Conservation (phyloP, 2,329 filamentous ascomycete genomes). For the Trichophyton rubrum region DNA sequence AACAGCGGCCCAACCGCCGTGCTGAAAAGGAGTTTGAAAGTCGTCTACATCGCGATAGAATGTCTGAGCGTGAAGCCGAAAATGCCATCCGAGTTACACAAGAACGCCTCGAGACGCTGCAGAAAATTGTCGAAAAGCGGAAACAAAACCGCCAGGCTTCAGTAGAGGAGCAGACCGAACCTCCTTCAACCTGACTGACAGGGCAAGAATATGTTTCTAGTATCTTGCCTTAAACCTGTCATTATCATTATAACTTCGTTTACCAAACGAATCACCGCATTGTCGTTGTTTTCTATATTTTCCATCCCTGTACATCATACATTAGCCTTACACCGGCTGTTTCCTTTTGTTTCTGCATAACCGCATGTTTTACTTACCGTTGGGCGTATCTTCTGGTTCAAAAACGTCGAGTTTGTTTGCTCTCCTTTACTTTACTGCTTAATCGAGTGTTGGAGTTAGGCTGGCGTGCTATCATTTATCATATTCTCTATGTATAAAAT, state of each 20-base stretch:
- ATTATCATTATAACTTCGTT: not conserved
- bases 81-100: conserved; percentile 79
- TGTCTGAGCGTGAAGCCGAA: conserved; percentile 61
- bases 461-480: not conserved
- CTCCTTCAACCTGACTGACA: not conserved
- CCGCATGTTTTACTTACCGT: not conserved
- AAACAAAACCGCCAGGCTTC: conserved; percentile 19
- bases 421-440: not conserved
- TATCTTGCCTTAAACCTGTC: not conserved
- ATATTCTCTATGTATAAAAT: not conserved
- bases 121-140: conserved; percentile 55
- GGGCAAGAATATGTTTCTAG: not conserved
- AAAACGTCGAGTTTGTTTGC: not conserved
- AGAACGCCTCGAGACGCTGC: conserved; percentile 65
- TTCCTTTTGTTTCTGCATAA: not conserved
- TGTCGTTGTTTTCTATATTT: not conserved
- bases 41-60: conserved; percentile 50
- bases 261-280: not conserved
- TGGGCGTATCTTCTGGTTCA: not conserved
- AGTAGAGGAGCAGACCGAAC: not conserved
- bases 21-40: conserved; percentile 40
- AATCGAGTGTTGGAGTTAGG: not conserved
- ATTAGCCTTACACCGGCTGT: not conserved
- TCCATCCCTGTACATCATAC: not conserved
- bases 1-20: conserved; percentile 27